These are phyloP conservation scores for Microbotryum saponariae DNA, from an alignment of 1,284 basidiomycete species.

Conservation along the genomic window DNA sequence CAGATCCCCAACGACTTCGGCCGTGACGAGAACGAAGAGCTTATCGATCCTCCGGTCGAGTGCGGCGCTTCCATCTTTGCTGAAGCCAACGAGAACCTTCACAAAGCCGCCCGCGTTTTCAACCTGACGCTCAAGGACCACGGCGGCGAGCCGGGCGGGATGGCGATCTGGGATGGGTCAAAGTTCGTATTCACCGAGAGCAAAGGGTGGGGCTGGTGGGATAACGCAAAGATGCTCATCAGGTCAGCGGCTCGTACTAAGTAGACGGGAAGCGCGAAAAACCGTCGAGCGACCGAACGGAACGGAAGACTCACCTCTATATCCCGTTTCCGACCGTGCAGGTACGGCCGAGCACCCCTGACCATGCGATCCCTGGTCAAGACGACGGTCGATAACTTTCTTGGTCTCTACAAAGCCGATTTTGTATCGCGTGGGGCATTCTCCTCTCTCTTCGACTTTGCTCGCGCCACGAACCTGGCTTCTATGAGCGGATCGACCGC, in stretches of 20 bases:
- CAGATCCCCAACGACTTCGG: background rate
- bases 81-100: slow-evolving; percentile 34
- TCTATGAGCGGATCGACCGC: slow-evolving; percentile 47
- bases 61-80: slow-evolving; percentile 87
- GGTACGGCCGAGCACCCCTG: slow-evolving; percentile 71
- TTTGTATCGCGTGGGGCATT: slow-evolving; percentile 52
- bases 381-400: slow-evolving; percentile 51
- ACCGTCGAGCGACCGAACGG: too few relatives aligned
- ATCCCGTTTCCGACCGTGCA: slow-evolving; percentile 50
- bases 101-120: slow-evolving; percentile 62
- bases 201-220: slow-evolving; percentile 46
- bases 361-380: slow-evolving; percentile 53
- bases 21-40: slow-evolving; percentile 6
- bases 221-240: slow-evolving; percentile 51
- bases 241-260: slow-evolving; percentile 10
- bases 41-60: slow-evolving; percentile 50
- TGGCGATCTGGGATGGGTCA: slow-evolving; percentile 77
- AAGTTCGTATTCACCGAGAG: slow-evolving; percentile 56
- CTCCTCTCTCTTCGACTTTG: slow-evolving; percentile 56
- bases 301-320: background rate
- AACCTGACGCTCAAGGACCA: slow-evolving; percentile 58
- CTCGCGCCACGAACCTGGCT: slow-evolving; percentile 52
- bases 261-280: slow-evolving; percentile 11
- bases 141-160: slow-evolving; percentile 46
- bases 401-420: slow-evolving; percentile 54